These are phyloP conservation scores for Fraxinus pennsylvanica DNA, from an alignment of 257 asterid species.

Conservation along the genomic window DNA sequence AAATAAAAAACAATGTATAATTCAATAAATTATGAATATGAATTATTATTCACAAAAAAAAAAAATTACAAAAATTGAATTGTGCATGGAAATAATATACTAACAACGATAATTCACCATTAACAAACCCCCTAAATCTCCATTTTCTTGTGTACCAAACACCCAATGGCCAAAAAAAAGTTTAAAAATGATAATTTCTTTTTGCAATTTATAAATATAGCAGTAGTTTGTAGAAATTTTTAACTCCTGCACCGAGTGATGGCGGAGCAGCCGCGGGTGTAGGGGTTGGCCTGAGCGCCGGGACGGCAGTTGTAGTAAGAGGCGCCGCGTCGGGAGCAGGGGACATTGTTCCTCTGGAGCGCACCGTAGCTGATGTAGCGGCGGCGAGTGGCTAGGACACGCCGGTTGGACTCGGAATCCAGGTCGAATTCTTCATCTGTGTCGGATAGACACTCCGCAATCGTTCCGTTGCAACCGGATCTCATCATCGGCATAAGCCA, in stretches of 20 bases:
- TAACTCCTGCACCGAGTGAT: slow-evolving; percentile 87
- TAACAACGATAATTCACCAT: slow-evolving; percentile 10
- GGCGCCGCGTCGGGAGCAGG: slow-evolving; percentile 94
- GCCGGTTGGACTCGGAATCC: slow-evolving; percentile 80
- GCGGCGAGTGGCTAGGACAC: slow-evolving; percentile 57
- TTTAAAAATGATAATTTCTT: not conserved
- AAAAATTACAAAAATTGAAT: not conserved
- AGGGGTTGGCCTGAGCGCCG: slow-evolving; percentile 86
- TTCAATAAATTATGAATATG: not conserved
- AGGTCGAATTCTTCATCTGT: slow-evolving; percentile 68
- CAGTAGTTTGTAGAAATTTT: slow-evolving; percentile 25
- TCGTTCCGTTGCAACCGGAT: slow-evolving; percentile 64
- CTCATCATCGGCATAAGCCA: slow-evolving; percentile 62
- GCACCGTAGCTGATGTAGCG: slow-evolving; percentile 95
- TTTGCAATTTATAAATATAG: slow-evolving; percentile 1
- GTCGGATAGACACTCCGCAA: slow-evolving; percentile 53
- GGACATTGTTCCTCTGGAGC: slow-evolving; percentile 75
- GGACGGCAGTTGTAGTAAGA: slow-evolving; percentile 96
- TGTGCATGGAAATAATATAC: slow-evolving; percentile 23
- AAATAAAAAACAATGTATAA: not conserved
- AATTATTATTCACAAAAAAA: slow-evolving; percentile 28
- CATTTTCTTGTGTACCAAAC: slow-evolving; percentile 26
- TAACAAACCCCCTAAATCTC: not conserved
- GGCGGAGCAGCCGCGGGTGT: slow-evolving; percentile 85
- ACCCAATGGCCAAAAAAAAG: slow-evolving; percentile 16